Evolutionary conservation across 2,329 filamentous ascomycete species (phyloP).

Genomic region (Bertia moriformis): DNA sequence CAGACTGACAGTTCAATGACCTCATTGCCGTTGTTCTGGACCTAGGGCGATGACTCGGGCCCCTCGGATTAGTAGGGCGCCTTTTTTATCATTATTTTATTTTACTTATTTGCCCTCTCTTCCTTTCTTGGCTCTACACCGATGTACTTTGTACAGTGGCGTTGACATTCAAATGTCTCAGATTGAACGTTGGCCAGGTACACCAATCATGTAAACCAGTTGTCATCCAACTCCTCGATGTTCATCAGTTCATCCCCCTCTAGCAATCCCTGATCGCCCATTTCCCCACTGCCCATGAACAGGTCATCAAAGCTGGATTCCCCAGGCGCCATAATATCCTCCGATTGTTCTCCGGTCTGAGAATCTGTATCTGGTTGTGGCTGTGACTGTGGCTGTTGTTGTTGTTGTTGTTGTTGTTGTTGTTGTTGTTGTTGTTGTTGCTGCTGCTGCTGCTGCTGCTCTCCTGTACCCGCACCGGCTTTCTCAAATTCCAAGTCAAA

Average conservation of each 20-base stretch:
- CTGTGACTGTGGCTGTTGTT: neutral
- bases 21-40: too few relatives aligned
- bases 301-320: conserved; percentile 27
- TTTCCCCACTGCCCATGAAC: conserved; percentile 17
- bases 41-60: too few relatives aligned
- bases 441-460: neutral
- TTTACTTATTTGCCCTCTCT: too few relatives aligned
- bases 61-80: too few relatives aligned
- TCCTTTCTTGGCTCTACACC: too few relatives aligned
- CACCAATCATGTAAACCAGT: conserved; percentile 19
- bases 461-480: neutral
- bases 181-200: too few relatives aligned
- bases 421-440: neutral
- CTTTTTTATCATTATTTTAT: too few relatives aligned
- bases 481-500: neutral
- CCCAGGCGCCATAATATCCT: conserved; percentile 12
- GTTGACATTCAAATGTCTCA: too few relatives aligned
- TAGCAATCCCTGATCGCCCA: conserved; percentile 15
- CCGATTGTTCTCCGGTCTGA: neutral
- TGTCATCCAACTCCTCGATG: conserved; percentile 21
- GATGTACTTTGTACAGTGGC: too few relatives aligned
- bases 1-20: too few relatives aligned
- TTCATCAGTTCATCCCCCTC: conserved; percentile 19
- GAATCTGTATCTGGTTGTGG: neutral
- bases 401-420: too few relatives aligned